Conservation (phyloP, 78 protist species). For the Dictyostelium brefeldianum region DNA sequence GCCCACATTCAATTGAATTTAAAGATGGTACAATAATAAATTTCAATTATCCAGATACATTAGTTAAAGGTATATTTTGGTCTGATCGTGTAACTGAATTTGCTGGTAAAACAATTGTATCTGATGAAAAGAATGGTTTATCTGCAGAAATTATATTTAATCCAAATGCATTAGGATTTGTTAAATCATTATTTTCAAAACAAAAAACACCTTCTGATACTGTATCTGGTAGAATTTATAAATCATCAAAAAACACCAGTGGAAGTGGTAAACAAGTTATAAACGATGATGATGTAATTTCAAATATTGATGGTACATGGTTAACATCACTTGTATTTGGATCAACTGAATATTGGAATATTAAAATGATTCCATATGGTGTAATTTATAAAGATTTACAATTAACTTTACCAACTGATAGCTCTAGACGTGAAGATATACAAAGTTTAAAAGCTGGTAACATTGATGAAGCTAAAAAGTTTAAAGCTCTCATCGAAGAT, state of each 20-base stretch:
- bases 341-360: slow-evolving; percentile 70
- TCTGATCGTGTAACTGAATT: slow-evolving; percentile 81
- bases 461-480: slow-evolving; percentile 73
- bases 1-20: slow-evolving; percentile 48
- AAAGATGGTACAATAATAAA: slow-evolving; percentile 43
- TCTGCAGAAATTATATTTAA: slow-evolving; percentile 45
- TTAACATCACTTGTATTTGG: slow-evolving; percentile 51
- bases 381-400: slow-evolving; percentile 20
- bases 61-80: slow-evolving; percentile 73
- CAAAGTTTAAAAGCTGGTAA: slow-evolving; percentile 47
- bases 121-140: slow-evolving; percentile 55
- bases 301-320: slow-evolving; percentile 81
- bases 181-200: slow-evolving; percentile 51
- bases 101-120: slow-evolving; percentile 37
- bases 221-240: slow-evolving; percentile 61
- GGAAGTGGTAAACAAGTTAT: no score
- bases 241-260: neutral
- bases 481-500: slow-evolving; percentile 67
- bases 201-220: slow-evolving; percentile 75
- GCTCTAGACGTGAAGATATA: slow-evolving; percentile 64
- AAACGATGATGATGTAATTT: slow-evolving; percentile 17
- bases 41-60: slow-evolving; percentile 64
- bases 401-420: slow-evolving; percentile 76
- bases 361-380: slow-evolving; percentile 44
- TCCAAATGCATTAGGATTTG: slow-evolving; percentile 81